A percentile compares a stretch with the other conserved stretches of the same genome.
Evolutionary conservation across 257 asterid species (phyloP).

Genomic region (Solanum dulcamara): DNA sequence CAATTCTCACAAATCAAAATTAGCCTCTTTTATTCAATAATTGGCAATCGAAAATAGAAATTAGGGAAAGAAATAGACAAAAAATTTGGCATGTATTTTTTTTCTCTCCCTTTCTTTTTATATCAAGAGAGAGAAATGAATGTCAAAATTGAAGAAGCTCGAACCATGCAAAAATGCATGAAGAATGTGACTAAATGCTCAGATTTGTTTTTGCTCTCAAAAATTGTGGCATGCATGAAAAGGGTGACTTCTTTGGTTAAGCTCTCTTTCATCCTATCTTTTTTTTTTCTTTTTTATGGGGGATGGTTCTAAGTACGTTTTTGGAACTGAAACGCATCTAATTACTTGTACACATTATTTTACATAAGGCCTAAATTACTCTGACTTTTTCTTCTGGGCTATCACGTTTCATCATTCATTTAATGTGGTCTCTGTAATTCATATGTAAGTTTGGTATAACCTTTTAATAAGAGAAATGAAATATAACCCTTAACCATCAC

Average conservation of each 20-base stretch:
- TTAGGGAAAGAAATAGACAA: background rate
- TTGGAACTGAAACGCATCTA: background rate
- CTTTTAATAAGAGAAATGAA: background rate
- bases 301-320: background rate
- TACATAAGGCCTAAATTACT: background rate
- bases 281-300: background rate
- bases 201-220: background rate
- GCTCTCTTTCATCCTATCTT: background rate
- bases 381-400: slow-evolving; percentile 14
- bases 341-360: background rate
- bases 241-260: background rate
- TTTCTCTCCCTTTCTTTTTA: background rate
- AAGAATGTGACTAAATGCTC: background rate
- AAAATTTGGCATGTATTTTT: background rate
- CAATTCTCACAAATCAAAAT: background rate
- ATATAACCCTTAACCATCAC: background rate
- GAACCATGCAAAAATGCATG: background rate
- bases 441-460: background rate
- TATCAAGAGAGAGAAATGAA: background rate
- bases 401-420: background rate
- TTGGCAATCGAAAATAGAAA: background rate
- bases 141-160: background rate
- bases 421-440: background rate
- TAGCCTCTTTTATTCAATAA: background rate
- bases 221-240: background rate